These are phyloP conservation scores for Rhizophagus clarus DNA, from an alignment of 192 early-diverging fungal species.

Conservation along the genomic window DNA sequence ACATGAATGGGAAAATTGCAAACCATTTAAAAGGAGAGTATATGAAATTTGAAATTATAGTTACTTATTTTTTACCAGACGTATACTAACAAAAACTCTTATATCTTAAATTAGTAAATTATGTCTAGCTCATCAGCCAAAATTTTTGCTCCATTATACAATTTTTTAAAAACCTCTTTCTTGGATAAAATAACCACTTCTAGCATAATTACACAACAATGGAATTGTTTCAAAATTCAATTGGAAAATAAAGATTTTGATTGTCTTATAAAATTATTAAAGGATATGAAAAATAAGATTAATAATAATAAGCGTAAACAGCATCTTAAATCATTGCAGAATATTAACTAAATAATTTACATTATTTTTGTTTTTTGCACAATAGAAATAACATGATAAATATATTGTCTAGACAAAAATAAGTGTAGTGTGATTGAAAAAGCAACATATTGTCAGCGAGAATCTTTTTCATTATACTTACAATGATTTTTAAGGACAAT, in stretches of 20 bases:
- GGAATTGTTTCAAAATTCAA: conserved; percentile 16
- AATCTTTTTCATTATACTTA: conserved; percentile 23
- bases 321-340: conserved; percentile 18
- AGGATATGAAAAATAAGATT: conserved; percentile 9
- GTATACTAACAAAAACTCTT: no score
- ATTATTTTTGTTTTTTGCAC: conserved; percentile 1
- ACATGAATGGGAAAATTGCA: no score
- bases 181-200: conserved; percentile 23
- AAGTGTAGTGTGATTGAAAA: conserved; percentile 20
- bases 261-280: conserved; percentile 16
- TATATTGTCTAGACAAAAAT: background rate
- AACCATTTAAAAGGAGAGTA: no score
- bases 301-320: conserved; percentile 2
- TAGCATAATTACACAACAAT: conserved; percentile 15
- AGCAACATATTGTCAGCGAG: conserved; percentile 12
- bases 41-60: background rate
- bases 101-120: background rate
- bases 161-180: conserved; percentile 19
- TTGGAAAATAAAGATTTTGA: background rate
- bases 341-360: conserved; percentile 16
- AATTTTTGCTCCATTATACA: conserved; percentile 5
- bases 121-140: conserved; percentile 2
- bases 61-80: background rate
- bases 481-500: background rate
- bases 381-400: conserved; percentile 2